Evolutionary conservation across 768 basidiomycete species (phyloP).

Genomic region (Lyophyllum atratum): DNA sequence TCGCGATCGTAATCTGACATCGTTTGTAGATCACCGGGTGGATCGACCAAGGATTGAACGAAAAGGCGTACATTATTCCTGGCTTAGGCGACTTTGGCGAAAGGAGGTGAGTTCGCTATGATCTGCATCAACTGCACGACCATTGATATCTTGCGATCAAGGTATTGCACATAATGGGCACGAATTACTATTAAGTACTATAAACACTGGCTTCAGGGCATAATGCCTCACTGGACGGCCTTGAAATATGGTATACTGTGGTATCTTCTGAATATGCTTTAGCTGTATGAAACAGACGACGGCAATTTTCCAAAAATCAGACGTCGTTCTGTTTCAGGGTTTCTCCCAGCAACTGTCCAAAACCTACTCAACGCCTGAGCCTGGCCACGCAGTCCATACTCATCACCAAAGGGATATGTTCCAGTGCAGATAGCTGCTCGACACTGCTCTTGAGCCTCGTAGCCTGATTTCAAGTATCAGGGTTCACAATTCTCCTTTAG

Average conservation of each 20-base stretch:
- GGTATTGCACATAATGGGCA: constrained; percentile 6
- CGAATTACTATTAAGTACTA: too few species aligned
- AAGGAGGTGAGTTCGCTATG: constrained; percentile 52
- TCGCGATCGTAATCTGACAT: neutral
- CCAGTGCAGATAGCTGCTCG: constrained; percentile 4
- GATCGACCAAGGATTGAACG: constrained; percentile 93
- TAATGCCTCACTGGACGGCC: neutral
- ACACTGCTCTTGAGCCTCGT: constrained; percentile 7
- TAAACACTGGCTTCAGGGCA: neutral
- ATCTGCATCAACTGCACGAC: neutral
- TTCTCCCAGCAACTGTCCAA: neutral
- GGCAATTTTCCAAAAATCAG: neutral
- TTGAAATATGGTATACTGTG: neutral
- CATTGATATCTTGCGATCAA: neutral
- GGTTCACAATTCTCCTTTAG: neutral
- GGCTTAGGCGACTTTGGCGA: constrained; percentile 99
- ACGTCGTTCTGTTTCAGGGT: neutral
- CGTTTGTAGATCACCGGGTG: constrained; percentile 81
- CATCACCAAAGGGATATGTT: constrained; percentile 15
- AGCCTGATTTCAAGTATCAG: neutral
- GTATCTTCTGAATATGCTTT: neutral
- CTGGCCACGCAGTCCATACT: constrained; percentile 5
- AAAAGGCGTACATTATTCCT: constrained; percentile 88
- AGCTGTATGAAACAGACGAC: neutral
- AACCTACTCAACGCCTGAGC: constrained; percentile 1